Base-by-base conservation (phyloP, 106 monocot genomes). In the Allium cepa region DNA sequence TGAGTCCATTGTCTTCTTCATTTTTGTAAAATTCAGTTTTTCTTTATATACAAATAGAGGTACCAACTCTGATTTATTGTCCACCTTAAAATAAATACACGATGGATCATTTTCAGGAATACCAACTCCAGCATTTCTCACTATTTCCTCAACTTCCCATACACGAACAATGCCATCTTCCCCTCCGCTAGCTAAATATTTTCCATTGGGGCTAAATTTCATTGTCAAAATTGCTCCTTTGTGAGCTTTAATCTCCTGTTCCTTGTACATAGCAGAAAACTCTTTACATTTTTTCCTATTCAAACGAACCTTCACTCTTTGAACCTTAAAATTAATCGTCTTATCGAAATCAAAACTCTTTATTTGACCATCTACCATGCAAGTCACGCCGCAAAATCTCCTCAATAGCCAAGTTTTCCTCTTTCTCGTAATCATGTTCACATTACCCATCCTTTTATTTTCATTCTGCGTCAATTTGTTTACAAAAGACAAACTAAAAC, bases 121-220 rank as follows among this genome's bases (percentile, higher is more conserved):
- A 55, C 75, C 79, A 60, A 46, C 49, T 16, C 71, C 68, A 45
- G 56, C 71, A 14, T 49, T 68, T 56, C 73, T 69, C 62, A 63
- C 70, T 26, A 65, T 71, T 52, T 77, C 76, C 57, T 49, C 60
- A 13, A 94, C 79, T 64, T 18, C 56, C 93, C 93, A 94, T 10
- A 94, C 82, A 68, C 84, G 68, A 51, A 94, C 85, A 63, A 90
- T 63, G 46, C 87, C 81, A 76, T 94, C 93, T 80, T 90, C 87
- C 13, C 93, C 93, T 10, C 86, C 93, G 49, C 57, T 94, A 2
- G 93, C 93, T 47, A 94, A 66, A 71, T 78, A 87, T 47, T 73
- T 62, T 4, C 90, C 93, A 69, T 84, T 78, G 46, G 81, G 82
- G 55, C 86, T 90, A 66, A 90, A 94, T 68, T 90, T 90, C 79